Base-by-base conservation (phyloP, 1,139 yeast species). In the Hanseniaspora uvarum region DNA sequence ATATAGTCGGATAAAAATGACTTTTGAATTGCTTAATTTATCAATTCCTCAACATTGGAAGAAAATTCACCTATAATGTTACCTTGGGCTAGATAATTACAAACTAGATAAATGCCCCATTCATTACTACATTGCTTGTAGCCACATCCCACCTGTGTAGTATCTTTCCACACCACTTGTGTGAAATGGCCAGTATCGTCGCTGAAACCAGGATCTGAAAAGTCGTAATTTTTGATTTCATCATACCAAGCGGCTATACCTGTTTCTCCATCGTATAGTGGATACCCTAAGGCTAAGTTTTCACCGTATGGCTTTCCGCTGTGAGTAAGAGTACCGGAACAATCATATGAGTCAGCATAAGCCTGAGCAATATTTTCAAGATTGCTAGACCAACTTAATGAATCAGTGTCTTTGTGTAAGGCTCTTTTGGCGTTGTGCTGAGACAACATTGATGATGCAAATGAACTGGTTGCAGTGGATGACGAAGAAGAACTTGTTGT, bases 231-330 rank as follows among this genome's bases (percentile, higher is more conserved):
- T 11, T 64, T 59, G 61, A 80, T 80, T 72, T 86, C 95, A 59
- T 73, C 69, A 73, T 86, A 87, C 96, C 96, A 88, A 54, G 92
- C 95, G 46, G 78, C 75, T 56, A 86, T 81, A 47, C 87, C 86
- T 46, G 78, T 84, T 30, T 73, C 71, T 36, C 73, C 68, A 11
- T 37, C 49, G 34, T 53, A 53, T 6, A 53, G 44, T 46, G 74
- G 59, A 69, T 74, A 77, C 56, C 96, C 96, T 54, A 79, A 72
- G 53, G 94, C 95, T 65, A 88, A 75, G 75, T 88, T 88, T 72
- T 88, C 96, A 65, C 96, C 96, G 71, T 77, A 83, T 53, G 73
- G 69, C 56, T 92, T 92, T 56, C 85, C 86, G 51, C 94, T 81
- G 72, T 88, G 96, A 37, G 71, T 69, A 67, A 87, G 78, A 14